Evolutionary conservation across 2,329 filamentous ascomycete species (phyloP).

Genomic region (Ascochyta lentis): DNA sequence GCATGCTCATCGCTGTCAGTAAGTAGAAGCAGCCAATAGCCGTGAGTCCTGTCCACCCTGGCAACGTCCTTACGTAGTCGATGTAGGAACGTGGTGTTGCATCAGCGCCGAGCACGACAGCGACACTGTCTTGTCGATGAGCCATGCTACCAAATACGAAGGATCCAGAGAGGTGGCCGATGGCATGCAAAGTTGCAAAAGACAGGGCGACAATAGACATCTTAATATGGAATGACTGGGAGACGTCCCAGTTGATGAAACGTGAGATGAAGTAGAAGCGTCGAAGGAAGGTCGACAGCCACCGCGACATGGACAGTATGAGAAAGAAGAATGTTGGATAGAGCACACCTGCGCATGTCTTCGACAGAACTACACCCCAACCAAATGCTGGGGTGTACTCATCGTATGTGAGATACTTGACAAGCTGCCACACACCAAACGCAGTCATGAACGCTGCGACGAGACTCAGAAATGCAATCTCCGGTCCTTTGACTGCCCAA

Average conservation of each 20-base stretch:
- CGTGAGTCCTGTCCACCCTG: slow-evolving; percentile 60
- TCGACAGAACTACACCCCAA: slow-evolving; percentile 64
- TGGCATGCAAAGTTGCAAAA: slow-evolving; percentile 61
- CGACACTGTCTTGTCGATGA: slow-evolving; percentile 55
- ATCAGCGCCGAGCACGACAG: slow-evolving; percentile 53
- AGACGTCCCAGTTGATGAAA: slow-evolving; percentile 65
- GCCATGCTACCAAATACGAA: slow-evolving; percentile 59
- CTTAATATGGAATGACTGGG: slow-evolving; percentile 63
- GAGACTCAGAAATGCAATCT: slow-evolving; percentile 58
- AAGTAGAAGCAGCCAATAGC: slow-evolving; percentile 59
- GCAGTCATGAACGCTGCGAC: slow-evolving; percentile 58
- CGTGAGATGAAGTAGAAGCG: slow-evolving; percentile 60
- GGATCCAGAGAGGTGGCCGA: slow-evolving; percentile 62
- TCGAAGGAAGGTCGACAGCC: slow-evolving; percentile 61
- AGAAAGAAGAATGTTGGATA: slow-evolving; percentile 67
- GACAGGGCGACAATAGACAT: slow-evolving; percentile 60
- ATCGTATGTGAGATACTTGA: slow-evolving; percentile 58
- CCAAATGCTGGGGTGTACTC: slow-evolving; percentile 60
- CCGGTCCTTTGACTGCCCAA: slow-evolving; percentile 63
- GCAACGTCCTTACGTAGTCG: slow-evolving; percentile 56
- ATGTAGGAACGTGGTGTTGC: slow-evolving; percentile 54
- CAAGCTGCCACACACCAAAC: slow-evolving; percentile 63
- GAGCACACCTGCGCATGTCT: slow-evolving; percentile 61
- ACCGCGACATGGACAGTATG: slow-evolving; percentile 64
- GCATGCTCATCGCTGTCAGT: slow-evolving; percentile 58